Evolutionary conservation across 192 early-diverging fungal species (phyloP), one percentile per base, ranked within the genome.

Genomic region (Obelidium mucronatum): DNA sequence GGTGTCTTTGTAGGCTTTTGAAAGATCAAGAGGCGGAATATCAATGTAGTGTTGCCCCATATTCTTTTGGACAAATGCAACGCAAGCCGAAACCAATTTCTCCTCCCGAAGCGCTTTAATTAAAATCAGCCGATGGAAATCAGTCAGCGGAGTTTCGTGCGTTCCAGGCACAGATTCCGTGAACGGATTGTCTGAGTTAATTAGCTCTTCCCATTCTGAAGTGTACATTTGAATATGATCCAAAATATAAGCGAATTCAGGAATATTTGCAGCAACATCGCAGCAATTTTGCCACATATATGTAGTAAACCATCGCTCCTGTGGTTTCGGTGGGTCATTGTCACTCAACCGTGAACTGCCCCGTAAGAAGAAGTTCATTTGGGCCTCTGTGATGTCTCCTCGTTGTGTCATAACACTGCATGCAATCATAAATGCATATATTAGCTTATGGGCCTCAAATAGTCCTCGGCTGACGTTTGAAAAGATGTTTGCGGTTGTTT

Each of bases 401-500:
- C 68, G 63, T 63, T 87, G 83, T 33, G 79, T 78, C 74, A 90
- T 69, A 26, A 87, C 88, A 44, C 83, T 78, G 40, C 83, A 78
- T 66, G 86, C 87, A 33, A 90, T 87, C 86, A 88, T 85, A 53
- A 90, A 90, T 8, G 87, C 74, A 77, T 82, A 90, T 11, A 89
- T 77, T 58, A 89, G 73, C 76, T 90, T 90, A 74, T 90, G 86
- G 34, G 83, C 78, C 73, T 90, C 89, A 83, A 90, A 90, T 37
- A 90, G 69, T 22, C 84, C 84, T n/a, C 89, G 74, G 28, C 82
- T 86, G 34, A 90, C 87, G 67, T 90, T 90, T 2, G 84, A 68
- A 52, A 86, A 90, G 37, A 85, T 81, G 61, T 76, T 79, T 69
- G 81, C 85, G 0, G 89, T 88, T 13, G 75, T 74, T 70, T 85